Evolutionary conservation across 805 yeast species (phyloP), one percentile per base, ranked within the genome.

Genomic region (Candida sakaeoensis): DNA sequence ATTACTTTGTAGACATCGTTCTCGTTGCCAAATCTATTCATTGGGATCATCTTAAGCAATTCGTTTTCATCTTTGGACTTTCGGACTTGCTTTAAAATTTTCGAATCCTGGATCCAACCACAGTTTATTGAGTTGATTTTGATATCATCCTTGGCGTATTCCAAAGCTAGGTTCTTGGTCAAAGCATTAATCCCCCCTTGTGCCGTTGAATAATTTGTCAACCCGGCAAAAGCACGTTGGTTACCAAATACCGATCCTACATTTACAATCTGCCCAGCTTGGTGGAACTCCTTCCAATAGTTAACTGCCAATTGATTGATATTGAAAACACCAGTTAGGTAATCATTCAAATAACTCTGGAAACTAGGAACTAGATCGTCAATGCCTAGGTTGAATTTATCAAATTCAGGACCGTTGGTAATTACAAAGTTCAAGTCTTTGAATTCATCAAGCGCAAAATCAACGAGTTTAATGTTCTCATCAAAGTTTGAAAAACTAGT

Each of bases 41-140:
- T 46, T 1, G 52, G 51, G 22, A 57, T 47, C 59, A 36, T 65
- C 61, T 18, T 46, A 45, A 38, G 56, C 50, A 31, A 46, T 52
- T 21, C 63, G 58, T 25, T 49, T 41, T 31, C 51, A 29, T 36
- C 46, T 52, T 23, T 53, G 47, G 42, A 50, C 43, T 16, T 42
- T 2, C 5, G 8, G 6, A 33, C 18, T 15, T 33, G 26, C n/a
- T 12, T 33, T 42, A 45, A 51, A 60, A 67, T 54, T 43, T 65
- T 63, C 1, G 72, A 66, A 25, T 34, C 26, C n/a, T 56, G 46
- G n/a, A 65, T 68, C 39, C 60, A 58, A 24, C 70, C 72, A 14
- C 71, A 72, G 43, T 63, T 61, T 41, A 64, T 60, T 3, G 60
- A 46, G 44, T 68, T 68, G 12, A 65, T 65, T n/a, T 65, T 58